phyloP scores from a whole-genome alignment of 1,139 yeast species.

The Suhomyces kunorum region DNA sequence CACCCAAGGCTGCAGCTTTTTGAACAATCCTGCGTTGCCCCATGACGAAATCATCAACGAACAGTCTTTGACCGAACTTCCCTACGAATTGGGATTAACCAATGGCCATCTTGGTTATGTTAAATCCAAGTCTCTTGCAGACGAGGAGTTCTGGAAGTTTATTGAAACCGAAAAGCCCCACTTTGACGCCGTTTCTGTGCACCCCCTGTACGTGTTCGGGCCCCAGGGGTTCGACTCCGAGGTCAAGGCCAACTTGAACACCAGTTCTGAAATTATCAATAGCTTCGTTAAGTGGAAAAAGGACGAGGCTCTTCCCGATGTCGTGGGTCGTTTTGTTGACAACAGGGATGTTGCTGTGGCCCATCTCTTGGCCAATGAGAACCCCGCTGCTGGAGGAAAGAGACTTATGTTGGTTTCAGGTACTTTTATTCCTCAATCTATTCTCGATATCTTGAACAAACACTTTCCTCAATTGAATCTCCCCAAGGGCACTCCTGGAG shows the following conservation, averaged over 20 bases:
- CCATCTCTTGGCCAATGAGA: constrained; percentile 32
- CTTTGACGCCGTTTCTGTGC: constrained; percentile 18
- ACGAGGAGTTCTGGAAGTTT: constrained; percentile 56
- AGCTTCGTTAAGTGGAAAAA: constrained; percentile 24
- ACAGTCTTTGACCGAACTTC: constrained; percentile 1
- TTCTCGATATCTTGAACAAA: constrained; percentile 17
- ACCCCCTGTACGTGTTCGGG: constrained; percentile 28
- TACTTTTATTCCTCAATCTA: constrained; percentile 13
- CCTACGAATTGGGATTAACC: constrained; percentile 1
- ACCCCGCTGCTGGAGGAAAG: background rate
- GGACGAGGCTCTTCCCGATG: constrained; percentile 21
- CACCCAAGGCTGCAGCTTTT: background rate
- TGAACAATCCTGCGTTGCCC: background rate
- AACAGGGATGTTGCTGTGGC: constrained; percentile 26
- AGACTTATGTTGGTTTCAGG: constrained; percentile 6
- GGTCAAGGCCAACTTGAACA: constrained; percentile 34
- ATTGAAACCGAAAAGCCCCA: constrained; percentile 33
- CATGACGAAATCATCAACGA: background rate
- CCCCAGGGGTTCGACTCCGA: constrained; percentile 29
- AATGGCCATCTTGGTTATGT: constrained; percentile 1
- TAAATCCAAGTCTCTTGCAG: constrained; percentile 56
- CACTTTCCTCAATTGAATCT: constrained; percentile 20
- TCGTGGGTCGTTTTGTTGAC: constrained; percentile 3
- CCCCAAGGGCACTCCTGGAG: constrained; percentile 30
- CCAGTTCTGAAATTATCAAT: constrained; percentile 38